Conservation (phyloP, 495 filamentous ascomycete species). For the Aspergillus diversus region DNA sequence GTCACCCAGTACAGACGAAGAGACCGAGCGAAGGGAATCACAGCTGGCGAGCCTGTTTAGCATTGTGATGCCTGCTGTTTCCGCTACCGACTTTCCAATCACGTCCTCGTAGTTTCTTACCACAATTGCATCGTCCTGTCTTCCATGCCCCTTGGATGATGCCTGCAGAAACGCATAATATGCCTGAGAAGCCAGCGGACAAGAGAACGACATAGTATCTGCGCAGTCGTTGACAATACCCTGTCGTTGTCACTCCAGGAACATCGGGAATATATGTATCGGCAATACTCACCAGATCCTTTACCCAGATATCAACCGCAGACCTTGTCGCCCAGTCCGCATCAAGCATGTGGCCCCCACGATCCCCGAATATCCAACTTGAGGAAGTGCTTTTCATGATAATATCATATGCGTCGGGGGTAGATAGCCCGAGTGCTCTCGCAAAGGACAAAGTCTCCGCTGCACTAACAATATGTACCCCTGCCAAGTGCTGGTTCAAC, state of each 20-base stretch:
- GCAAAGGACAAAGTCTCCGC: not conserved
- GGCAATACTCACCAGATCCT: not conserved
- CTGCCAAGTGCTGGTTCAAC: not conserved
- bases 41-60: not conserved
- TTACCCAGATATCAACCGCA: not conserved
- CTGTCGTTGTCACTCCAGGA: not conserved
- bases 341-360: not conserved
- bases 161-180: not conserved
- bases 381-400: not conserved
- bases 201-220: not conserved
- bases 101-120: not conserved
- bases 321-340: not conserved
- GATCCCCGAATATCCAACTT: not conserved
- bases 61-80: not conserved
- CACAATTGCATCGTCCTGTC: not conserved
- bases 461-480: not conserved
- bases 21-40: not conserved
- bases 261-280: not conserved
- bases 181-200: not conserved
- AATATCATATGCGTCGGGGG: not conserved
- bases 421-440: not conserved
- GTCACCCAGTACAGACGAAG: not conserved
- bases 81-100: not conserved
- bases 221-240: not conserved
- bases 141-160: not conserved